Evolutionary conservation across 2,329 filamentous ascomycete genomes (phyloP), one percentile per base, ranked within the genome.

Genomic region (Tothia fuscella): DNA sequence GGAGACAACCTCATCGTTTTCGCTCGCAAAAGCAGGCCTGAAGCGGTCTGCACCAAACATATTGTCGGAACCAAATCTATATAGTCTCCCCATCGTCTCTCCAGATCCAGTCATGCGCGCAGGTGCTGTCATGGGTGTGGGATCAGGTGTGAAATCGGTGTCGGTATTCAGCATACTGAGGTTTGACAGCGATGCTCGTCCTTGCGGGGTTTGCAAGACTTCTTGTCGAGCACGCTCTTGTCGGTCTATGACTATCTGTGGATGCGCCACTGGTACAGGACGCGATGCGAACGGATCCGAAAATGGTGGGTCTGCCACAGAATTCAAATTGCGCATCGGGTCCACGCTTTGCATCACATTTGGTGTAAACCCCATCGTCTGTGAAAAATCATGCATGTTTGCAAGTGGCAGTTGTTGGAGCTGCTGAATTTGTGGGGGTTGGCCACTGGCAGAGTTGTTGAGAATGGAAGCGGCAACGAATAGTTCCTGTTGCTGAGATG

Each of bases 51-150:
- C 16, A 2, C 32, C 26, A 19, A 46, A 46, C 22, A 38, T 33
- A 6, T 17, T 22, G 29, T 46, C 44, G 7, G 42, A 44, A 20
- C 46, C 45, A 35, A 42, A 43, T 20, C 43, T 26, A 19, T 43
- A 46, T 19, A 44, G 14, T 24, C 43, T 22, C 19, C 12, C 17
- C n/a, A n/a, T n/a, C 25, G 37, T 29, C 10, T 37, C 34, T 6
- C 22, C 24, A 5, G 24, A 12, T 25, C 21, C 33, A 16, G 36
- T 24, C 19, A 19, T 24, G 4, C 32, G 41, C 22, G 41, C 31
- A 9, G 31, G 32, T 9, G 31, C 41, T 14, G 33, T 29, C 22
- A n/a, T n/a, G n/a, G n/a, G n/a, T n/a, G n/a, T n/a, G n/a, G 26
- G 26, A 29, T 29, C 13, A 13, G 26, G 26, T 10, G 13, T 29